phyloP scores from a whole-genome alignment of 148 eudicot species.

The Vaccinium vitisidaea region DNA sequence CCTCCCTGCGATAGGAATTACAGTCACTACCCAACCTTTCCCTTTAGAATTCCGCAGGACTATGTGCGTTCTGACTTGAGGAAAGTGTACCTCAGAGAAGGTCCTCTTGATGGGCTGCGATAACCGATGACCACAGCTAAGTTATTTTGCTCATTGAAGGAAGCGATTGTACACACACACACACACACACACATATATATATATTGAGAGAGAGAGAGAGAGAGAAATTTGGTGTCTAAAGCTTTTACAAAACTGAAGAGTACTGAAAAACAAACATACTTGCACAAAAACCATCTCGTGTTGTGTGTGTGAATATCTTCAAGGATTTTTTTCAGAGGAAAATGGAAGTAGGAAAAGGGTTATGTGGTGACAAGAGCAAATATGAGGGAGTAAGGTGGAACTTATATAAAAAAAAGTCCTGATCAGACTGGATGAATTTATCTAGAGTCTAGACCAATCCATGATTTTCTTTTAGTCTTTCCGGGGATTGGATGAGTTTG shows the following conservation, averaged over 20 bases:
- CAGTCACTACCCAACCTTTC: slow-evolving; percentile 6
- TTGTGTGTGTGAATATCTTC: neutral
- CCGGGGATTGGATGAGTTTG: neutral
- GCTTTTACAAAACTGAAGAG: neutral
- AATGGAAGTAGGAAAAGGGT: neutral
- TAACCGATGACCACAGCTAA: neutral
- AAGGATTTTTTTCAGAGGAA: neutral
- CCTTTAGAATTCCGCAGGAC: slow-evolving; percentile 6
- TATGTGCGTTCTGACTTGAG: neutral
- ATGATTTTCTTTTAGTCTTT: too few relatives aligned
- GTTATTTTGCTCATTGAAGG: neutral
- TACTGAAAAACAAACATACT: neutral
- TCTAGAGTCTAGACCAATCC: too few relatives aligned
- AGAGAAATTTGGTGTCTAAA: neutral
- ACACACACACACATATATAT: too few relatives aligned
- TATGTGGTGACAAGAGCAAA: too few relatives aligned
- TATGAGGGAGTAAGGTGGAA: neutral
- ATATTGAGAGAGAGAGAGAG: neutral
- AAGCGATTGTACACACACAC: neutral
- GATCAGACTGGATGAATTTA: neutral
- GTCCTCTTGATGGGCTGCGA: neutral
- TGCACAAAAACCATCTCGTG: neutral
- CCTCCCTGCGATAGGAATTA: neutral
- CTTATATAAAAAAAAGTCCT: neutral
- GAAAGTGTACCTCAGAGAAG: neutral